Percentiles rank a stretch among this genome's conserved stretches.
Evolutionary conservation across 306 rosid species (phyloP).

Genomic region (Benincasa hispida): DNA sequence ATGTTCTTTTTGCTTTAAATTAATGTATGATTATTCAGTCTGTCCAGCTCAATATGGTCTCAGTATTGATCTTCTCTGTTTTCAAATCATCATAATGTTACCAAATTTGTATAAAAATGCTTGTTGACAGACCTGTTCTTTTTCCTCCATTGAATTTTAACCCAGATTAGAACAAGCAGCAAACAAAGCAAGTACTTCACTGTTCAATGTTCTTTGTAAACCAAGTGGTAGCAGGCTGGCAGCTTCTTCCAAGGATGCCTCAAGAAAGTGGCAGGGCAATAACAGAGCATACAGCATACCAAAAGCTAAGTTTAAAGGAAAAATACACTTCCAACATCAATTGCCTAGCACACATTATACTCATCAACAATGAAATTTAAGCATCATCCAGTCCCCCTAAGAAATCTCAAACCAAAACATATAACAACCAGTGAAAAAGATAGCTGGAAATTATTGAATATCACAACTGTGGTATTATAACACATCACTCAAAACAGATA

Average conservation of each 20-base stretch:
- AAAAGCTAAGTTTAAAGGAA: not conserved
- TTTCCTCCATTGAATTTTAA: not conserved
- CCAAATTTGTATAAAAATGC: not conserved
- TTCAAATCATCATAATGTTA: not conserved
- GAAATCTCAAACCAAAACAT: not conserved
- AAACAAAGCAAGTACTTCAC: not conserved
- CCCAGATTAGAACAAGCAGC: not conserved
- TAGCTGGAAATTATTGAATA: not conserved
- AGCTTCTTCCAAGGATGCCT: not conserved
- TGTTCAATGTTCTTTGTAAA: not conserved
- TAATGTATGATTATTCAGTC: too few relatives aligned
- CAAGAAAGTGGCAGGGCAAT: not conserved
- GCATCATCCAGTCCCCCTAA: not conserved
- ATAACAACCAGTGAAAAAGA: not conserved
- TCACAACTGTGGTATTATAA: not conserved
- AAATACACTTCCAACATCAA: not conserved
- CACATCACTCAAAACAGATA: not conserved
- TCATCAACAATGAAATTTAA: not conserved
- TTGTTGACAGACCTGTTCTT: not conserved
- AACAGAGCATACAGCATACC: not conserved
- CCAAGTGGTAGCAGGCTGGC: not conserved
- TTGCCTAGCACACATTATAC: slow-evolving; percentile 1
- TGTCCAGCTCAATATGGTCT: too few relatives aligned
- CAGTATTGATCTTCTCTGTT: not conserved
- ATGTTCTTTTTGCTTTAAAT: too few relatives aligned